These are phyloP conservation scores for Capronia coronata DNA, from an alignment of 2,329 filamentous ascomycete genomes.

Conservation along the genomic window DNA sequence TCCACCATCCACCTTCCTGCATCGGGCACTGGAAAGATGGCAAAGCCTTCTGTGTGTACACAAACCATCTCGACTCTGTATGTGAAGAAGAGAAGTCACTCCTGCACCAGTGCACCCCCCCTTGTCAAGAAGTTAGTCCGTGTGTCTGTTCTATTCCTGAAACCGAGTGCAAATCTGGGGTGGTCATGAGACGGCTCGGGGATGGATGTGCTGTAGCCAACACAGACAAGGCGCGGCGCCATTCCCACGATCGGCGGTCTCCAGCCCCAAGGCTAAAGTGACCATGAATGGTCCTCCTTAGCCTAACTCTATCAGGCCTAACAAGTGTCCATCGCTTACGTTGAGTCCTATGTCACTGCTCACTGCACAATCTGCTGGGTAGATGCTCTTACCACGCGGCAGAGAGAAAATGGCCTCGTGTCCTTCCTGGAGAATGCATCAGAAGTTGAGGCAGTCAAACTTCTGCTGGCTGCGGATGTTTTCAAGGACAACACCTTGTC, in stretches of 20 bases:
- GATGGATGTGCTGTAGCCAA: conserved; percentile 10
- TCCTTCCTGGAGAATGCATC: neutral
- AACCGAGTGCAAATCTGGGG: conserved; percentile 22
- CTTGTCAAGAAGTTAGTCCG: conserved; percentile 2
- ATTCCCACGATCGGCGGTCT: conserved; percentile 17
- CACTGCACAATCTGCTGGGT: too few relatives aligned
- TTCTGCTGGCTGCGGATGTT: neutral
- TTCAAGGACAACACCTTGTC: too few relatives aligned
- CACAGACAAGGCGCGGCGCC: conserved; percentile 7
- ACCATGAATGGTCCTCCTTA: neutral
- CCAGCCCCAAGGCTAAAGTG: too few relatives aligned
- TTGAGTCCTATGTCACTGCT: conserved; percentile 22
- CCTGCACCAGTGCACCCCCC: neutral
- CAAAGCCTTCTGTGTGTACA: neutral
- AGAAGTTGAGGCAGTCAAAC: too few relatives aligned
- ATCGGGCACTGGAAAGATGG: neutral
- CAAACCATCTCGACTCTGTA: neutral
- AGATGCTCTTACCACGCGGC: neutral
- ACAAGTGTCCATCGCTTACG: conserved; percentile 39
- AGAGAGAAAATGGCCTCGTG: conserved; percentile 2
- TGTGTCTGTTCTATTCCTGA: conserved; percentile 16
- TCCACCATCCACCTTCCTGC: neutral
- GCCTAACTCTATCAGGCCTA: conserved; percentile 10
- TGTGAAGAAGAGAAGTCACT: neutral
- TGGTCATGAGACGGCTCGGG: conserved; percentile 21